phyloP scores from a whole-genome alignment of 768 basidiomycete species.

The Tricholoma terreum region DNA sequence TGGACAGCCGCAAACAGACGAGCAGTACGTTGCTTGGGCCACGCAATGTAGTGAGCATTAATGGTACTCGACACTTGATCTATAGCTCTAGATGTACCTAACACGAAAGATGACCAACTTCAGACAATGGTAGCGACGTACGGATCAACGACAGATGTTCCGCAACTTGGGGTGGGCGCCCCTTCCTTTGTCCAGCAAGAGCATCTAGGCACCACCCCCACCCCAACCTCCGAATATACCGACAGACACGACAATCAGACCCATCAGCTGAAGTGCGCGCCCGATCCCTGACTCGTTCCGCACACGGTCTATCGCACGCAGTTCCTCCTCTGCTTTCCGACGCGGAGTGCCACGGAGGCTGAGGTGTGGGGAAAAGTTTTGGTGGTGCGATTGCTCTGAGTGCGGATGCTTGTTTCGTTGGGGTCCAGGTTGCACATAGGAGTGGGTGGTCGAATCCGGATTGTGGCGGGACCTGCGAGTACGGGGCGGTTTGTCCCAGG shows the following conservation, averaged over 20 bases:
- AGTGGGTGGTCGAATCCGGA: background rate
- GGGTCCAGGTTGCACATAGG: background rate
- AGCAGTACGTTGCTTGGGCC: background rate
- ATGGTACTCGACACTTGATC: too few species aligned
- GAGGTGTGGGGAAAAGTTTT: background rate
- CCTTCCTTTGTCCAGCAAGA: too few species aligned
- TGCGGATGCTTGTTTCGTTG: background rate
- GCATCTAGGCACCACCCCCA: background rate
- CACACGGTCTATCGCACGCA: slow-evolving; percentile 21
- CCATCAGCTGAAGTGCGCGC: slow-evolving; percentile 21
- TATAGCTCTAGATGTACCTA: too few species aligned
- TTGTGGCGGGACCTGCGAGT: background rate
- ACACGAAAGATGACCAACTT: too few species aligned
- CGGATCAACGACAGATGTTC: too few species aligned
- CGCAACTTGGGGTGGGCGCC: too few species aligned
- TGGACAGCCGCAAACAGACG: background rate
- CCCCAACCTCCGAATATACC: slow-evolving; percentile 14
- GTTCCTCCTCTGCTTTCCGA: background rate
- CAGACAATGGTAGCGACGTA: too few species aligned
- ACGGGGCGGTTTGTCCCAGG: slow-evolving; percentile 1
- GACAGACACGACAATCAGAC: slow-evolving; percentile 16
- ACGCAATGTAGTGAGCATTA: background rate
- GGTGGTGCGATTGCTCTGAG: background rate
- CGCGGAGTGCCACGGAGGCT: background rate
- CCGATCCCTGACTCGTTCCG: slow-evolving; percentile 19